Conservation (phyloP, 768 basidiomycete genomes). For the Boletus sensibilis region DNA sequence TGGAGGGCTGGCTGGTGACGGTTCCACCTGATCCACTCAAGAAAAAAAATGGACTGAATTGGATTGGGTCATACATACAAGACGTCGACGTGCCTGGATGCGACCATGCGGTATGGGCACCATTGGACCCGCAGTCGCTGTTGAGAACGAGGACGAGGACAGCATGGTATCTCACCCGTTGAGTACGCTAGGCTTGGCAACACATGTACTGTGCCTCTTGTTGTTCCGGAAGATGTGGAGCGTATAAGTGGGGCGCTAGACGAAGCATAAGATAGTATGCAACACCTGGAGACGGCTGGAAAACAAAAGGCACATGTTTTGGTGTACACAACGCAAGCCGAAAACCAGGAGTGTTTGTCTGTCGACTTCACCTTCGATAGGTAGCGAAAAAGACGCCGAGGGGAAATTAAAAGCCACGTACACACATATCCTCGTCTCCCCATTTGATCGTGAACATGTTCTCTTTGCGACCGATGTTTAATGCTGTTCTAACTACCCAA, state of each 20-base stretch:
- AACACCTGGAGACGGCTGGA: no score
- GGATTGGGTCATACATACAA: background rate
- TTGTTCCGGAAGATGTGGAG: background rate
- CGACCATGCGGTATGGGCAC: background rate
- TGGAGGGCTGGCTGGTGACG: background rate
- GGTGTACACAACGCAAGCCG: background rate
- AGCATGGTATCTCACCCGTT: background rate
- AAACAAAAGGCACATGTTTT: background rate
- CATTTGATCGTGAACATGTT: background rate
- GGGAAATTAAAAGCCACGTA: background rate
- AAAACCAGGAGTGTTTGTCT: background rate
- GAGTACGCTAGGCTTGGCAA: background rate
- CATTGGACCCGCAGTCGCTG: background rate
- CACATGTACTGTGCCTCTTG: background rate
- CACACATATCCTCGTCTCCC: no score
- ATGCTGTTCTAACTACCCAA: background rate
- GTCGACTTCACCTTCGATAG: background rate
- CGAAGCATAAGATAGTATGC: background rate
- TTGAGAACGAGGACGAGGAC: background rate
- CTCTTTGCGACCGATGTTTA: background rate
- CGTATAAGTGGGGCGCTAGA: background rate
- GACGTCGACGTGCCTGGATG: background rate
- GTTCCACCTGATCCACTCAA: background rate
- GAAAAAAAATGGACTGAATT: background rate
- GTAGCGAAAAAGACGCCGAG: no score